Conservation (phyloP, 2,329 filamentous ascomycete species). For the Aspergillus puulaauensis region DNA sequence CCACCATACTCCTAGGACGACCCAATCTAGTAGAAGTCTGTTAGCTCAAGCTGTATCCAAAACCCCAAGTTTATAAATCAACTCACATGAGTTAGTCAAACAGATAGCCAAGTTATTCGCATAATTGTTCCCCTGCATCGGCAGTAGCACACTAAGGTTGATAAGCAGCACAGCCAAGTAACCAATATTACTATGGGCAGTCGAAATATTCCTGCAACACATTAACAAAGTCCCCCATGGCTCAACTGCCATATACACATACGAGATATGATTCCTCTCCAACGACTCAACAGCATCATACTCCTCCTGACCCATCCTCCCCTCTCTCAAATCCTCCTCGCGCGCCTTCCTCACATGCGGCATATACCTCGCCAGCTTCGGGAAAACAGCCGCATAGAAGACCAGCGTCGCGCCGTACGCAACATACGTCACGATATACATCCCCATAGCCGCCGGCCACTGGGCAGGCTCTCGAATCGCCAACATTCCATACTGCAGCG, state of each 20-base stretch:
- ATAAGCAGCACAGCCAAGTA: constrained; percentile 41
- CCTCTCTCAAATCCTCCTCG: constrained; percentile 41
- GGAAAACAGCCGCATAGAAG: constrained; percentile 44
- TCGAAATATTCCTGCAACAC: constrained; percentile 36
- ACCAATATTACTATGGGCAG: constrained; percentile 46
- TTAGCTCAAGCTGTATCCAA: neutral
- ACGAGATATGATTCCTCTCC: constrained; percentile 44
- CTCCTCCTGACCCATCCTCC: constrained; percentile 37
- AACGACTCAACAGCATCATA: constrained; percentile 45
- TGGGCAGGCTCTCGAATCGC: constrained; percentile 36
- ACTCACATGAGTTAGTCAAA: constrained; percentile 43
- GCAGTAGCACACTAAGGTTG: constrained; percentile 41
- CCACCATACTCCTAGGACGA: constrained; percentile 44
- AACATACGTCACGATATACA: constrained; percentile 43
- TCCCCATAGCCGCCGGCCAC: constrained; percentile 42
- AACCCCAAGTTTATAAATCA: too few species aligned
- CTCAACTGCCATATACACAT: neutral
- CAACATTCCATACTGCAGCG: constrained; percentile 43
- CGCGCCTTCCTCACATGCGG: constrained; percentile 43
- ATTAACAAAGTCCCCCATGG: constrained; percentile 2
- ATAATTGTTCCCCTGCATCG: constrained; percentile 36
- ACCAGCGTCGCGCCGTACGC: constrained; percentile 44
- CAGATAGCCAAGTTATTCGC: constrained; percentile 43
- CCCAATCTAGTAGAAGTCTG: constrained; percentile 36
- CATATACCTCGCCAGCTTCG: constrained; percentile 40